Percentiles rank a stretch among this genome's conserved stretches.
Conservation (phyloP, 2,329 filamentous ascomycete genomes). For the Xylaria sp. region DNA sequence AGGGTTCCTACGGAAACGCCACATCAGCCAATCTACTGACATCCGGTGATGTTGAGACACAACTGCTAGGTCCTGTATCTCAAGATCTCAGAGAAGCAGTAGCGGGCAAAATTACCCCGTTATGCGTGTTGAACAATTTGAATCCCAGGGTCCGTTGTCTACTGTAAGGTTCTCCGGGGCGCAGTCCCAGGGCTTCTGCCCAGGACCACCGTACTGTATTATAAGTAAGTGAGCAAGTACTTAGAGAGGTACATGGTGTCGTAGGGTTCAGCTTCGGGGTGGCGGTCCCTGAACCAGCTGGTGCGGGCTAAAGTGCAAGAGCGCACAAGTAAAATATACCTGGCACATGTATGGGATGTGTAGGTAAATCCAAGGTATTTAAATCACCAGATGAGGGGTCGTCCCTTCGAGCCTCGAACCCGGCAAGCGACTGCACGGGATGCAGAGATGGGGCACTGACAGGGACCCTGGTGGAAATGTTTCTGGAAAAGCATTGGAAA, state of each 20-base stretch:
- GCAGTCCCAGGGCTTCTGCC: too few relatives aligned
- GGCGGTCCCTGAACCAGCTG: too few relatives aligned
- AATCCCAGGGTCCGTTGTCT: constrained; percentile 22
- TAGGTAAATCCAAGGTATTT: too few relatives aligned
- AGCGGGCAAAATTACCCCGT: background rate
- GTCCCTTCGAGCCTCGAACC: constrained; percentile 15
- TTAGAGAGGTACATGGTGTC: too few relatives aligned
- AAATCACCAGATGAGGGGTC: constrained; percentile 22
- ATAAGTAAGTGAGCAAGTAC: background rate
- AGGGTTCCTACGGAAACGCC: background rate
- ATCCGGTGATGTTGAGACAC: background rate
- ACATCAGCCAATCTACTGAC: background rate
- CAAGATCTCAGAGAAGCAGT: background rate
- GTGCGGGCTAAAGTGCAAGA: too few relatives aligned
- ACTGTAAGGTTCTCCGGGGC: too few relatives aligned
- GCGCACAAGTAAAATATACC: too few relatives aligned
- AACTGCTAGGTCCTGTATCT: too few relatives aligned
- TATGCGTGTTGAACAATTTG: background rate
- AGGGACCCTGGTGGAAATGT: constrained; percentile 14
- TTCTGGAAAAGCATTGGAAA: constrained; percentile 21
- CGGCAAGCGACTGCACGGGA: constrained; percentile 22
- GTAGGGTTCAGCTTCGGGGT: too few relatives aligned
- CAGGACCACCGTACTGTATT: too few relatives aligned
- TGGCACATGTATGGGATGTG: too few relatives aligned
- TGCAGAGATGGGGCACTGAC: constrained; percentile 6